Base-by-base conservation (phyloP, 495 filamentous ascomycete species). In the Oleoguttula mirabilis region DNA sequence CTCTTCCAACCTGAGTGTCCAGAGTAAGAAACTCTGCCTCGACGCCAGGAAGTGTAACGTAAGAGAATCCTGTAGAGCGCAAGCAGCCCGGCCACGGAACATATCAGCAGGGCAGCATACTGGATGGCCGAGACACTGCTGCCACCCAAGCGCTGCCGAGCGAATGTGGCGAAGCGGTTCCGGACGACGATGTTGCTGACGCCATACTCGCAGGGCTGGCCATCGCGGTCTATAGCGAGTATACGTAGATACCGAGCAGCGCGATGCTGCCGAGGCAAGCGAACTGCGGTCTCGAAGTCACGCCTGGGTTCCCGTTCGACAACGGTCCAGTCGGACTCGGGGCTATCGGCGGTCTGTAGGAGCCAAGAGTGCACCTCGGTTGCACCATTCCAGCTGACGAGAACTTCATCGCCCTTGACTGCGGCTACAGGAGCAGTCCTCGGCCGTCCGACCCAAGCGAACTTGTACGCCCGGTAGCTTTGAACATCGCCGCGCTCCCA, bases 311-410 rank as follows among this genome's bases (percentile, higher is more conserved):
- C 27, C 14, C 27, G 8, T 30, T 8, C 8, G 8, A 30, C 14
- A 8, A 8, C 27, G 8, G 8, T 14, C 27, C 27, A 30, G 27
- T 30, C 27, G 14, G 8, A 8, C 14, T 30, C 27, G 14, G 14
- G 8, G 14, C 14, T 30, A 14, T 30, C 27, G 16, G 32, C 6
- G 16, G 10, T 36, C 16, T 36, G 32, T 8, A 36, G 16, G 8
- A 36, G 8, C 45, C 45, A 48, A 12, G 3, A 11, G 21, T 43
- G 7, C 8, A 43, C 15, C 17, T 36, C 39, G 5, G 39, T 48
- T 11, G 45, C 45, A 36, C 45, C 45, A 21, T 48, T 48, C 45
- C 45, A 48, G 45, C 24, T 34, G 8, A 27, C 31, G 8, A n/a
- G 15, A 8, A 14, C 16, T 36, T n/a, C 16, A 8, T 36, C 32